phyloP scores from a whole-genome alignment of 805 yeast genomes.

The Candida glaebosa region DNA sequence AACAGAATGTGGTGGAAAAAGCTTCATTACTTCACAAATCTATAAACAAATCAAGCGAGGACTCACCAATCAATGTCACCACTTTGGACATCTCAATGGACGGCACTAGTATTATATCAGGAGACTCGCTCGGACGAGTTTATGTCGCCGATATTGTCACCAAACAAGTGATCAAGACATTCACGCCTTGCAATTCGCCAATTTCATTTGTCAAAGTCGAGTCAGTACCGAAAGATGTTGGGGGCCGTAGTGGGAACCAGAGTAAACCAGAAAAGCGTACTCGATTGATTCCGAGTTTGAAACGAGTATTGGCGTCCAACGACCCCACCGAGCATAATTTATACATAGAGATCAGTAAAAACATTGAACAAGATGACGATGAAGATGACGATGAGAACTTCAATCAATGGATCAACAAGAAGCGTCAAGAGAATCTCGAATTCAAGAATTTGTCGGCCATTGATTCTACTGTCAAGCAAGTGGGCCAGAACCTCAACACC shows the following conservation, averaged over 20 bases:
- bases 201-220: conserved; percentile 28
- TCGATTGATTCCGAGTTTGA: conserved; percentile 59
- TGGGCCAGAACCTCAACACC: conserved; percentile 6
- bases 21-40: conserved; percentile 6
- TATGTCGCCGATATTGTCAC: conserved; percentile 66
- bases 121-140: conserved; percentile 69
- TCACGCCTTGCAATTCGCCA: conserved; percentile 38
- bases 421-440: conserved; percentile 49
- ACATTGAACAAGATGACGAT: conserved; percentile 8
- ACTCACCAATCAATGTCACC: conserved; percentile 38
- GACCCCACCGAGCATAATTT: conserved; percentile 42
- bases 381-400: conserved; percentile 33
- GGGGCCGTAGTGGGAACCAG: conserved; percentile 4
- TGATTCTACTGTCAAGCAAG: conserved; percentile 34
- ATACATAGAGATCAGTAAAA: conserved; percentile 28
- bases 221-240: conserved; percentile 16
- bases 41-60: conserved; percentile 13
- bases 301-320: conserved; percentile 50
- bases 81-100: conserved; percentile 64
- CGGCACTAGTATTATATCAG: conserved; percentile 68
- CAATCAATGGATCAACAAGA: conserved; percentile 46
- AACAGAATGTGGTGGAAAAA: conserved; percentile 16
- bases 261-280: conserved; percentile 30
- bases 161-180: conserved; percentile 61
- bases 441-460: conserved; percentile 44